phyloP scores from a whole-genome alignment of 2,329 filamentous ascomycete species.

The Nemania sp. region DNA sequence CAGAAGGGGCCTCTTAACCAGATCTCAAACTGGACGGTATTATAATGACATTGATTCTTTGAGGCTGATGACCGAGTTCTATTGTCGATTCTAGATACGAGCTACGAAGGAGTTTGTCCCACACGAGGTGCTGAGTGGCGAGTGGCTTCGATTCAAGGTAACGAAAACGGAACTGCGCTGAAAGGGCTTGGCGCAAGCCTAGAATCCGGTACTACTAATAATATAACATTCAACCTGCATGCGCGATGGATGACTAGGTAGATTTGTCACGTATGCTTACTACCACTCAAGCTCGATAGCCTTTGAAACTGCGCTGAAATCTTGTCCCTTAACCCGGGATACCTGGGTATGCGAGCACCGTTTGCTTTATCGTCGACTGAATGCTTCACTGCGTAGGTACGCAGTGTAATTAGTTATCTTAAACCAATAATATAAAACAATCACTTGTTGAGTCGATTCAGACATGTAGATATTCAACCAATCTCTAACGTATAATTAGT shows the following conservation, averaged over 20 bases:
- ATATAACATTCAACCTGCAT: conserved; percentile 16
- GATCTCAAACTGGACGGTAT: background rate
- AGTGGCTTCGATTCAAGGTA: background rate
- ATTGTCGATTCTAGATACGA: background rate
- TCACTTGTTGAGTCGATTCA: background rate
- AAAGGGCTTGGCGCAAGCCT: conserved; percentile 5
- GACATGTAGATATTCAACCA: too few species aligned
- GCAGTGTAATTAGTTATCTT: background rate
- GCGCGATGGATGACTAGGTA: conserved; percentile 5
- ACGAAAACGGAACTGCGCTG: background rate
- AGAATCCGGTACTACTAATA: conserved; percentile 10
- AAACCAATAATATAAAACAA: background rate
- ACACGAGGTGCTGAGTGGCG: background rate
- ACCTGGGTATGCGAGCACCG: background rate
- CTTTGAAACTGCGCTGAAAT: background rate
- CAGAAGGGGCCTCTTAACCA: background rate
- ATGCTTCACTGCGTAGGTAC: too few species aligned
- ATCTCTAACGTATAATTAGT: background rate
- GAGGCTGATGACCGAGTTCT: too few species aligned
- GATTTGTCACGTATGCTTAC: conserved; percentile 27
- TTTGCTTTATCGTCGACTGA: background rate
- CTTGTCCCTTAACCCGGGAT: background rate
- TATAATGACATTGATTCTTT: background rate
- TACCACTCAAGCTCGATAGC: conserved; percentile 3
- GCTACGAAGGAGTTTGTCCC: too few species aligned